Evolutionary conservation across 2,329 filamentous ascomycete genomes (phyloP).

Genomic region (Trichoderma lentiforme): DNA sequence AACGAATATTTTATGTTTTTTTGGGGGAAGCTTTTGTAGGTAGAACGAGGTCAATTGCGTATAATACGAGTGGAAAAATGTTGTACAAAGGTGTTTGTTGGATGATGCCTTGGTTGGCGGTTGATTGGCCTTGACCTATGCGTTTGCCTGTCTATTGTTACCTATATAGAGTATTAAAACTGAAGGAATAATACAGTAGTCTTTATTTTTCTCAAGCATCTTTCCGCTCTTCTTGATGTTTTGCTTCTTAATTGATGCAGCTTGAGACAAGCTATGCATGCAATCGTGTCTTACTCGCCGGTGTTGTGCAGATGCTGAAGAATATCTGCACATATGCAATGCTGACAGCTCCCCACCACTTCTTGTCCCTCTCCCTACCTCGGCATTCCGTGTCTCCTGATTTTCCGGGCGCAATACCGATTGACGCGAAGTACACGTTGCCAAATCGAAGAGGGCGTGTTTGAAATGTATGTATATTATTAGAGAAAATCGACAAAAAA

Average conservation of each 20-base stretch:
- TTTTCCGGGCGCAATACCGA: neutral
- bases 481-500: neutral
- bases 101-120: neutral
- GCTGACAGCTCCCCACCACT: neutral
- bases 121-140: neutral
- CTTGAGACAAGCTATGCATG: neutral
- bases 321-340: neutral
- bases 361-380: neutral
- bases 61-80: constrained; percentile 4
- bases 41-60: constrained; percentile 5
- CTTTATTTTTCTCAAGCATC: neutral
- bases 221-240: neutral
- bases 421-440: neutral
- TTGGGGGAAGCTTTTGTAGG: neutral
- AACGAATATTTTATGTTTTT: constrained; percentile 9
- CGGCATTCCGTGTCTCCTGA: neutral
- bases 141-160: neutral
- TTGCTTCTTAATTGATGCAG: neutral
- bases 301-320: neutral
- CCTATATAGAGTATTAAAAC: neutral
- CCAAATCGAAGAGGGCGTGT: neutral
- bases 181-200: neutral
- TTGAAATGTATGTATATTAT: neutral
- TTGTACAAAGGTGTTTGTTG: neutral
- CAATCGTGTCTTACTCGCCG: neutral